Evolutionary conservation across 768 basidiomycete species (phyloP), one percentile per base, ranked within the genome.

Genomic region (Pseudohyphozyma bogoriensis): DNA sequence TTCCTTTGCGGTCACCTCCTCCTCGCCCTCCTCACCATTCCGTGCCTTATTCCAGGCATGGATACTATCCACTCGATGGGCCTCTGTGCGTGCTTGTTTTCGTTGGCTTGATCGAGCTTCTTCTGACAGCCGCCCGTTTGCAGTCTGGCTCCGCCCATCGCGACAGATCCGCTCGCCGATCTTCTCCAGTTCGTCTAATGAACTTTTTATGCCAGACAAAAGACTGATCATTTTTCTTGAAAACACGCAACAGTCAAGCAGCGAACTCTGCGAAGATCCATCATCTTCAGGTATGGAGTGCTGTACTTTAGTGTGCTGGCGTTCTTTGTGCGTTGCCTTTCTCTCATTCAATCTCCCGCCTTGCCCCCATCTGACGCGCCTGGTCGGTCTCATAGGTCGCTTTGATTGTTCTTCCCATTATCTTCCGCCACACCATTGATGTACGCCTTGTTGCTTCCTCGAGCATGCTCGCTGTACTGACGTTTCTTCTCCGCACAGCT

Each of bases 121-220:
- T 36, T 1, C 32, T 35, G 20, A 36, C 32, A 32, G 11, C 22
- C 32, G 4, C 33, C 7, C 50, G 9, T 24, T 12, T n/a, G 29
- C 50, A 51, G 50, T 96, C 80, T 97, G 95, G 93, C 78, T 97
- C 51, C 83, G 87, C 28, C 90, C 89, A 26, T 91, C 89, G 56
- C 89, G 89, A 73, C 90, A 92, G 75, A 93, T 93, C 65, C 86
- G 88, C 49, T 71, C 90, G 2, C 93, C 91, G 0, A 77, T 96
- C 68, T 96, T 88, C 75, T 86, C 85, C 50, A n/a, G n/a, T n/a
- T n/a, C n/a, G n/a, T n/a, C n/a, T n/a, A n/a, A n/a, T n/a, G n/a
- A n/a, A n/a, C n/a, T n/a, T n/a, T n/a, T n/a, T n/a, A 79, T 88
- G 73, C n/a, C n/a, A 90, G 60, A 60, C 55, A 62, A 50, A 70